phyloP scores from a whole-genome alignment of 2,329 filamentous ascomycete species.

The Domatiomyces globalis region DNA sequence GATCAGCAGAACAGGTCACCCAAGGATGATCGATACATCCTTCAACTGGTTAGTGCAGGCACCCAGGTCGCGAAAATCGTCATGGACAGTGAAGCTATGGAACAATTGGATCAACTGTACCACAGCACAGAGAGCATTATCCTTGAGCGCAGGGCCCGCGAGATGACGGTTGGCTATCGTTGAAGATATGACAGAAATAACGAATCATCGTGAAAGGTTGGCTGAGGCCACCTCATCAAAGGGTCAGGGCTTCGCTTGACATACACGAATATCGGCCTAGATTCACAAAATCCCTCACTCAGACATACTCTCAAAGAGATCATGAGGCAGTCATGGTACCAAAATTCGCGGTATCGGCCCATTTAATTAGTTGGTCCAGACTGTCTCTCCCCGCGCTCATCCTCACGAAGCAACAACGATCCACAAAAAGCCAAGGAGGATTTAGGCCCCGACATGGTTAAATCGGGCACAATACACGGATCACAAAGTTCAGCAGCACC shows the following conservation, averaged over 20 bases:
- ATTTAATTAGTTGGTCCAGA: not conserved
- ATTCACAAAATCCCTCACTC: not conserved
- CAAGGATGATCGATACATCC: conserved; percentile 77
- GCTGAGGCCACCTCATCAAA: not conserved
- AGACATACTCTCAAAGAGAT: not conserved
- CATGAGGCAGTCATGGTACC: no score
- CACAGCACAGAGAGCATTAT: conserved; percentile 68
- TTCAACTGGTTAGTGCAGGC: conserved; percentile 74
- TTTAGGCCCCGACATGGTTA: not conserved
- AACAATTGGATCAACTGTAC: conserved; percentile 68
- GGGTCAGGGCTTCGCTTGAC: no score
- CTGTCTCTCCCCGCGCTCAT: not conserved
- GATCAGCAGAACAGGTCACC: conserved; percentile 54
- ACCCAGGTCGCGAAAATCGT: conserved; percentile 79
- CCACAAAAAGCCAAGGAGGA: not conserved
- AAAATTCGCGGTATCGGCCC: not conserved
- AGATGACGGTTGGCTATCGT: conserved; percentile 10
- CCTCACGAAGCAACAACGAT: not conserved
- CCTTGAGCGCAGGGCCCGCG: conserved; percentile 42
- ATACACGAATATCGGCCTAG: no score
- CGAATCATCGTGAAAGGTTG: not conserved
- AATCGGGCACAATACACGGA: not conserved
- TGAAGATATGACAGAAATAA: conserved; percentile 1
- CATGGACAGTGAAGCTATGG: conserved; percentile 71
- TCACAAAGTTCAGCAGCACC: not conserved